Base-by-base conservation (phyloP, 805 yeast genomes). In the Millerozyma acaciae region DNA sequence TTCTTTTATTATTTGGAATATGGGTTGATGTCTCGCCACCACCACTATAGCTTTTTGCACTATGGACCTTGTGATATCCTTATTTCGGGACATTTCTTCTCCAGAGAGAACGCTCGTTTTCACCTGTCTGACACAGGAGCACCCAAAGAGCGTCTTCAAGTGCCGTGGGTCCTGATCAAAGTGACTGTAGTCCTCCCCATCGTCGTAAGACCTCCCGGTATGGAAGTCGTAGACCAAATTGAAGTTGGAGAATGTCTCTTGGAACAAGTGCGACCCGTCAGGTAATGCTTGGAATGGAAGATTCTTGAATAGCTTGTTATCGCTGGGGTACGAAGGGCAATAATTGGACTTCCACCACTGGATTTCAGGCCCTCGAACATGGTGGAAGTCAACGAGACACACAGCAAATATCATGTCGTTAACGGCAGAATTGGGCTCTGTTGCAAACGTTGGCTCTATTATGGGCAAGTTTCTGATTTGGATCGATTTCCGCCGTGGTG, bases 231-330 rank as follows among this genome's bases (percentile, higher is more conserved):
- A 84, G 5, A 83, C 71, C 27, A 90, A 62, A 16, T 95, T 89
- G 60, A 90, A 90, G 52, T 86, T 86, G 16, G 95, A 81, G 51
- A 89, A 87, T 1, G 95, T 88, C 56, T 93, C 97, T 53, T 88
- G 95, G 52, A 80, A 90, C 15, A 89, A 70, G 55, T 93, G 98
- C 2, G 94, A 81, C 4, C 97, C 97, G 59, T 93, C 98, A 0
- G 98, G 97, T 15, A 93, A 63, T 2, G 96, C 95, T 53, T 89
- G 97, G 51, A 93, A 93, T 3, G 98, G 94, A 26, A 93, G 60
- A 49, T 81, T 78, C 8, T 93, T 88, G 89, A 96, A 93, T 13
- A 83, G 60, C 26, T 62, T 57, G 15, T 60, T 60, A 21, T 53
- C 45, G 24, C 58, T 48, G 9, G 43, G 43, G 33, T 60, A 55